Evolutionary conservation across 495 filamentous ascomycete genomes (phyloP).

Genomic region (Penicillium subrubescens): DNA sequence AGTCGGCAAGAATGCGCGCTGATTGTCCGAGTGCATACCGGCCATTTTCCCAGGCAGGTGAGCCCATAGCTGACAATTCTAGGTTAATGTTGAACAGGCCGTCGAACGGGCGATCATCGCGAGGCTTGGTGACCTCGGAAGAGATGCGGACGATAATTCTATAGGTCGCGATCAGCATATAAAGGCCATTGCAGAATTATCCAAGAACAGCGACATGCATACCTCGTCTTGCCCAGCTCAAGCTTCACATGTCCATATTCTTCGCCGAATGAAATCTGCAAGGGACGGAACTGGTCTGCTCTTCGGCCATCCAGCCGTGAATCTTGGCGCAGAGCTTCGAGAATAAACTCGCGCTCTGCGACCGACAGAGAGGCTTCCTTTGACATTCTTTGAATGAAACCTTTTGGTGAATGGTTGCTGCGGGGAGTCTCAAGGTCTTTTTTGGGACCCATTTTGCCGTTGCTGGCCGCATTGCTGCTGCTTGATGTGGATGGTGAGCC

Average conservation of each 20-base stretch:
- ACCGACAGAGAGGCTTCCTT: slow-evolving; percentile 83
- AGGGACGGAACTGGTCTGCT: slow-evolving; percentile 72
- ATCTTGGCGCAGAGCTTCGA: slow-evolving; percentile 73
- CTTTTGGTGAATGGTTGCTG: slow-evolving; percentile 1
- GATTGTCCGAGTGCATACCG: slow-evolving; percentile 50
- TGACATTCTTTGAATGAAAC: slow-evolving; percentile 63
- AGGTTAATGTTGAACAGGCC: slow-evolving; percentile 89
- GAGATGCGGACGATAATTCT: slow-evolving; percentile 85
- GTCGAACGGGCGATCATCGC: slow-evolving; percentile 87
- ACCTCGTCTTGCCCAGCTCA: slow-evolving; percentile 88
- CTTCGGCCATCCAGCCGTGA: slow-evolving; percentile 80
- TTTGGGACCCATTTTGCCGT: slow-evolving; percentile 28
- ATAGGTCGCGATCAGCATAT: slow-evolving; percentile 14
- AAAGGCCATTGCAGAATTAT: background rate
- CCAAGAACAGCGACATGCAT: slow-evolving; percentile 11
- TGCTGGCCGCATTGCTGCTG: slow-evolving; percentile 29
- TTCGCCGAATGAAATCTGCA: slow-evolving; percentile 81
- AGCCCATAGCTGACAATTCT: slow-evolving; percentile 90
- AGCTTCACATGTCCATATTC: slow-evolving; percentile 92
- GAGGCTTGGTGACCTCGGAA: slow-evolving; percentile 82
- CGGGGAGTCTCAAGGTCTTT: slow-evolving; percentile 30
- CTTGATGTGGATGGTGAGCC: background rate
- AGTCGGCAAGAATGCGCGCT: background rate
- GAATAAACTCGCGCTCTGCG: slow-evolving; percentile 75
- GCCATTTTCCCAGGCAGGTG: slow-evolving; percentile 85